These are phyloP conservation scores for Heimioporus sp. DNA, from an alignment of 768 basidiomycete species.

Conservation along the genomic window DNA sequence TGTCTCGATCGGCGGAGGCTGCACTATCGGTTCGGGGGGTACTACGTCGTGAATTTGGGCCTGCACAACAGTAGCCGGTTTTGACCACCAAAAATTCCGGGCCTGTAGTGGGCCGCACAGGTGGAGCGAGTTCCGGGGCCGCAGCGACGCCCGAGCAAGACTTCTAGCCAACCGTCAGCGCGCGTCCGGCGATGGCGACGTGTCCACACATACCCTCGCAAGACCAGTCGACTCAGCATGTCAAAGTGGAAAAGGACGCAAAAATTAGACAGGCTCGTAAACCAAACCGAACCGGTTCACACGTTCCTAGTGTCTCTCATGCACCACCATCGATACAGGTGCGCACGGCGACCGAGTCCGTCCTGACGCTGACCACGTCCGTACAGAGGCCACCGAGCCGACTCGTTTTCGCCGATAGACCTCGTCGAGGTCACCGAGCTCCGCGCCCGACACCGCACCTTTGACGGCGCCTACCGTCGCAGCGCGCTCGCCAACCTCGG, in stretches of 20 bases:
- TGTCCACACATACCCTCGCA: slow-evolving; percentile 23
- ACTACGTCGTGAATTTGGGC: neutral
- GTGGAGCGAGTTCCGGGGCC: no score
- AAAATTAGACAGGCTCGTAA: slow-evolving; percentile 4
- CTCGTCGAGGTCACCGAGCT: slow-evolving; percentile 67
- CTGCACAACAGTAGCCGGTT: slow-evolving; percentile 10
- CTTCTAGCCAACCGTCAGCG: slow-evolving; percentile 6
- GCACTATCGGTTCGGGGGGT: neutral
- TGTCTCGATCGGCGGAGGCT: no score
- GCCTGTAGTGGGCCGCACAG: no score
- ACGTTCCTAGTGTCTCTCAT: slow-evolving; percentile 11
- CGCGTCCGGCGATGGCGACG: no score
- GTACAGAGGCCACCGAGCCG: slow-evolving; percentile 44
- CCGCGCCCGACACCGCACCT: slow-evolving; percentile 77
- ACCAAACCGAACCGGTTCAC: slow-evolving; percentile 22
- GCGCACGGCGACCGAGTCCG: neutral
- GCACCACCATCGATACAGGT: slow-evolving; percentile 25
- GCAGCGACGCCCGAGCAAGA: slow-evolving; percentile 6
- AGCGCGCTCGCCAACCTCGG: slow-evolving; percentile 74
- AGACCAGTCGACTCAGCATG: slow-evolving; percentile 14
- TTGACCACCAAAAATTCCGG: slow-evolving; percentile 35
- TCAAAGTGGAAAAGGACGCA: neutral
- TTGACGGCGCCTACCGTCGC: slow-evolving; percentile 78
- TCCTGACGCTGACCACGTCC: no score
- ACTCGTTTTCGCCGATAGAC: slow-evolving; percentile 54